phyloP scores from a whole-genome alignment of 106 monocot genomes.

The Vanilla planifolia region DNA sequence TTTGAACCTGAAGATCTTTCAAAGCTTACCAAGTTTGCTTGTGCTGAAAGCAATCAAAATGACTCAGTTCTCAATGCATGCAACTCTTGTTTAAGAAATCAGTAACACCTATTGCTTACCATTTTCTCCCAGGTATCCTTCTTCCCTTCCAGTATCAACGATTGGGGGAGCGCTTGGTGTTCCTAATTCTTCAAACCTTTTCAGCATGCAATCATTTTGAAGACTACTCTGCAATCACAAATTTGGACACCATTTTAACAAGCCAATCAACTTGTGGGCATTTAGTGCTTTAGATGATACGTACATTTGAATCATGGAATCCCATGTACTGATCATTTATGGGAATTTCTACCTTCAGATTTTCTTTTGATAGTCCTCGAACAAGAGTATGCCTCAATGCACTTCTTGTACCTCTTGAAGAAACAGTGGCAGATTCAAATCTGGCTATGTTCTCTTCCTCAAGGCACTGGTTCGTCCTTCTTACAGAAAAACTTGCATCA shows the following conservation, averaged over 20 bases:
- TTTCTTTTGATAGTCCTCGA: slow-evolving; percentile 58
- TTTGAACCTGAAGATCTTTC: slow-evolving; percentile 19
- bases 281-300: neutral
- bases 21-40: slow-evolving; percentile 7
- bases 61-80: neutral
- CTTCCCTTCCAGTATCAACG: slow-evolving; percentile 32
- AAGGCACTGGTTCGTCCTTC: slow-evolving; percentile 5
- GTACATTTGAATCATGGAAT: slow-evolving; percentile 13
- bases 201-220: slow-evolving; percentile 15
- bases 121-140: slow-evolving; percentile 17
- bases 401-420: neutral
- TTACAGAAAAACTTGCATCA: slow-evolving; percentile 43
- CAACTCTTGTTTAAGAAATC: neutral
- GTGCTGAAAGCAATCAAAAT: slow-evolving; percentile 4
- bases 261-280: too few relatives aligned
- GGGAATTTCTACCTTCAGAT: slow-evolving; percentile 46
- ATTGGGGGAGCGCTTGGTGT: slow-evolving; percentile 95
- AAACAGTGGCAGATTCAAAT: slow-evolving; percentile 5
- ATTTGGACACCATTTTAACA: neutral
- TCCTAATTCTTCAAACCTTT: slow-evolving; percentile 32
- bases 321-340: slow-evolving; percentile 20
- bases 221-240: slow-evolving; percentile 23
- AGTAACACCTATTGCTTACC: slow-evolving; percentile 6
- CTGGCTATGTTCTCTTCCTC: slow-evolving; percentile 38
- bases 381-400: slow-evolving; percentile 22